Evolutionary conservation across 78 protist species (phyloP), one percentile per base, ranked within the genome.

Genomic region (Speleostelium caveatum): DNA sequence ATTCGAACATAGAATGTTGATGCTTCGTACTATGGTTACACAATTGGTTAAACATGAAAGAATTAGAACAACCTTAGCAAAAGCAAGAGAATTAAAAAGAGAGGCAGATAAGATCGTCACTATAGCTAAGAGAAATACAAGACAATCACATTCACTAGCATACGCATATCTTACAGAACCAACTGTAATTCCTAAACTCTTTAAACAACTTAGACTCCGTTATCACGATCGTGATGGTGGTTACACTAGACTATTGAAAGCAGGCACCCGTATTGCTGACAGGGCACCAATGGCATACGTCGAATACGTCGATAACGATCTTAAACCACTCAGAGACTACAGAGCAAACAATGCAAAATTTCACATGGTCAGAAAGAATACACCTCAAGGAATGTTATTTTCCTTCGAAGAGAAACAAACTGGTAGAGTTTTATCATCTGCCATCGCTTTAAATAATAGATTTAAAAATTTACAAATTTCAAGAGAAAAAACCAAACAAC

Each of bases 41-140:
- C 75, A 86, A 38, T 75, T 94, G 38, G 45, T 94, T 35, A 42
- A 68, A 38, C 94, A 94, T 45, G 96, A 94, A 75, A 76, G 96
- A 28, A 87, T 94, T 24, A 79, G 73, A 71, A 94, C 96, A 1
- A 94, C 94, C 3, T 49, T 86, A 26, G 76, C 94, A 26, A 77
- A 78, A 66, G 96, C 96, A n/a, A 87, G 75, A 36, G 94, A 75
- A 63, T 69, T 94, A 42, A 74, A 69, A 21, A 53, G 76, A 32
- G 59, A 73, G 35, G 94, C 94, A 42, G 96, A 94, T n/a, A 63
- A 42, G n/a, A 56, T 94, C 67, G 56, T 93, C 7, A 75, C 91
- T 10, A 36, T 67, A 16, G 93, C 89, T 10, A 93, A 93, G 90
- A 63, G 90, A 67, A 83, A 83, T 16, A 83, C 90, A 3, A 68